A percentile compares a stretch with the other conserved stretches of the same genome.
phyloP scores from a whole-genome alignment of 805 yeast genomes.

The Kurtzmaniella fragi region DNA sequence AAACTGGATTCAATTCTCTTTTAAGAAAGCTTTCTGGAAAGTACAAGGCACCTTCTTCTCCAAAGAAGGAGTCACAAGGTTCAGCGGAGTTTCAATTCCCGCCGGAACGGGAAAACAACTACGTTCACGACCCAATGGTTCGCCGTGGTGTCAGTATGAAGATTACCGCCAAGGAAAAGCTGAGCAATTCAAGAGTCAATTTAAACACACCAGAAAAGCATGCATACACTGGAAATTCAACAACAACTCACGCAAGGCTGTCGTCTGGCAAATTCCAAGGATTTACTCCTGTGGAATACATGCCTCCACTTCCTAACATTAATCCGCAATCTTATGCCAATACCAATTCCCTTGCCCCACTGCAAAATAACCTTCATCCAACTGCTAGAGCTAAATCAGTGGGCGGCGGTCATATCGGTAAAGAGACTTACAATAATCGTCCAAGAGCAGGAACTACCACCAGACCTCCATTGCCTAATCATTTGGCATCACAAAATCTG shows the following conservation, averaged over 20 bases:
- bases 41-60: constrained; percentile 4
- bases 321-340: constrained; percentile 13
- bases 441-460: constrained; percentile 9
- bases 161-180: constrained; percentile 53
- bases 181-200: constrained; percentile 15
- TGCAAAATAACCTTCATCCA: constrained; percentile 52
- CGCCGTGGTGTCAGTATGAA: constrained; percentile 61
- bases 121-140: constrained; percentile 36
- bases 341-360: constrained; percentile 16
- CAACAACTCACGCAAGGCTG: constrained; percentile 7
- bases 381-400: constrained; percentile 85
- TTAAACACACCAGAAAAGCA: constrained; percentile 14
- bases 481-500: constrained; percentile 38
- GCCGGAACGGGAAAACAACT: constrained; percentile 10
- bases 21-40: constrained; percentile 33
- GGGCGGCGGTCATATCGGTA: constrained; percentile 62
- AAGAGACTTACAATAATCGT: constrained; percentile 39
- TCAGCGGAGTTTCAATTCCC: constrained; percentile 7
- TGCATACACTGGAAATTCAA: constrained; percentile 3
- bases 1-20: constrained; percentile 29
- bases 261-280: constrained; percentile 26
- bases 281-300: constrained; percentile 37
- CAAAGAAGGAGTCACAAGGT: constrained; percentile 1
- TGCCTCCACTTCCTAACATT: constrained; percentile 42
- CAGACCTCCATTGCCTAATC: constrained; percentile 44